A percentile compares a stretch with the other conserved stretches of the same genome.
Conservation (phyloP, 2,329 filamentous ascomycete species). For the Canariomyces notabilis region DNA sequence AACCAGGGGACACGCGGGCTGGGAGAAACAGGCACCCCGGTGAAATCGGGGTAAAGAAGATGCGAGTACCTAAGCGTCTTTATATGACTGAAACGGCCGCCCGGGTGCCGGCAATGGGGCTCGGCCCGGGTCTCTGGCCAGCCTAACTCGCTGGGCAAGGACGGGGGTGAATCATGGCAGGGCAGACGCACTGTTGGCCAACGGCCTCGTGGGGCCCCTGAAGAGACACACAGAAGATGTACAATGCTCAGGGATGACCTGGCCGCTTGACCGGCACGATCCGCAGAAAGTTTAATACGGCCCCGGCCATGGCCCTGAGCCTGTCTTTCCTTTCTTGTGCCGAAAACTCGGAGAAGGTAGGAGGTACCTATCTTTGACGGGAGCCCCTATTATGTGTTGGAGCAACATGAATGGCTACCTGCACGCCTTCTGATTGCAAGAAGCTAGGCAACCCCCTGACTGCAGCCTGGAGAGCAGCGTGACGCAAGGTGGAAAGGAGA, state of each 20-base stretch:
- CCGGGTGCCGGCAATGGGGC: background rate
- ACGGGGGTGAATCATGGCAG: slow-evolving; percentile 2
- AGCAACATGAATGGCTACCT: slow-evolving; percentile 6
- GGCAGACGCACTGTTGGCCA: slow-evolving; percentile 8
- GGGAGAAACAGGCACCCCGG: no score
- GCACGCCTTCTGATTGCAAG: background rate
- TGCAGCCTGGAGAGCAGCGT: slow-evolving; percentile 3
- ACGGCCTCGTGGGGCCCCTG: background rate
- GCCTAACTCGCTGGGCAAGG: slow-evolving; percentile 6
- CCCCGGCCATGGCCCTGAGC: no score
- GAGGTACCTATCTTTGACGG: background rate
- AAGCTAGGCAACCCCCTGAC: slow-evolving; percentile 5
- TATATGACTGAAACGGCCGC: slow-evolving; percentile 4
- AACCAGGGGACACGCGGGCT: no score
- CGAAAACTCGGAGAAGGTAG: background rate
- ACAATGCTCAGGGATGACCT: slow-evolving; percentile 1
- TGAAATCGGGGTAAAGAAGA: no score
- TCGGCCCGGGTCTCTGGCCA: background rate
- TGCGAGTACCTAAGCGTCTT: background rate
- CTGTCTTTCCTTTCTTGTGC: no score
- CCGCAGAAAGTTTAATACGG: slow-evolving; percentile 5
- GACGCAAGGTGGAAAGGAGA: no score
- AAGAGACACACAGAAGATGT: no score
- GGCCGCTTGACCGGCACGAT: slow-evolving; percentile 6
- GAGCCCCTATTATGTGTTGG: slow-evolving; percentile 14